Percentiles rank a stretch among this genome's conserved stretches.
phyloP scores from a whole-genome alignment of 148 eudicot species.

The Rhododendron ferrugineum region DNA sequence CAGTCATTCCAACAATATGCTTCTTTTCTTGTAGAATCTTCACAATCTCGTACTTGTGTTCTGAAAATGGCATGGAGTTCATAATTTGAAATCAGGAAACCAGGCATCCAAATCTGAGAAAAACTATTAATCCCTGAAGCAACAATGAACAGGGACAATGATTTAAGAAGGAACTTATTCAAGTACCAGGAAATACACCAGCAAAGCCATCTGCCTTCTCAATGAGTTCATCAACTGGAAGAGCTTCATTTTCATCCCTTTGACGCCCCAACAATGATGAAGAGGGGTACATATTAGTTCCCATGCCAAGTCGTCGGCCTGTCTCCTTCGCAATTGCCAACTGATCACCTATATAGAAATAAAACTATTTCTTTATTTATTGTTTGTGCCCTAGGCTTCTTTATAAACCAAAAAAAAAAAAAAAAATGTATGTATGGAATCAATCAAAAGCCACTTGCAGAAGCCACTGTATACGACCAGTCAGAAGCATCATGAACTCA shows the following conservation, averaged over 20 bases:
- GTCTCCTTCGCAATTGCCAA: constrained; percentile 45
- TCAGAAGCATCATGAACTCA: constrained; percentile 2
- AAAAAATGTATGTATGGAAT: background rate
- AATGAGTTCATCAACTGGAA: constrained; percentile 37
- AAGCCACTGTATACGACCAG: background rate
- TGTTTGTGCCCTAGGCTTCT: background rate
- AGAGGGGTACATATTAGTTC: constrained; percentile 44
- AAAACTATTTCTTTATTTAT: background rate
- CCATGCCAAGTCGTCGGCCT: constrained; percentile 46
- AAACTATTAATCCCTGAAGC: background rate
- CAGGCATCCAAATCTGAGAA: background rate
- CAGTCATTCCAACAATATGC: constrained; percentile 69
- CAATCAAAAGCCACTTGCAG: background rate
- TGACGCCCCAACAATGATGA: constrained; percentile 27
- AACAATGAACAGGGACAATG: background rate
- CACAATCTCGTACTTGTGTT: constrained; percentile 66
- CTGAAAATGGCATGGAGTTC: constrained; percentile 20
- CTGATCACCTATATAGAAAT: constrained; percentile 27
- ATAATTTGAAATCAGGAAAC: constrained; percentile 14
- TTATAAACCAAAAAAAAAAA: background rate
- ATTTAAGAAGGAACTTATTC: background rate
- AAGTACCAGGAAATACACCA: constrained; percentile 42
- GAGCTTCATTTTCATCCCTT: constrained; percentile 29
- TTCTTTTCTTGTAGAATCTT: constrained; percentile 65
- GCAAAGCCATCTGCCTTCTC: constrained; percentile 47